Evolutionary conservation across 371 early-diverging fungal genomes (phyloP), one percentile per base, ranked within the genome.

Genomic region (Mucor piriformis): DNA sequence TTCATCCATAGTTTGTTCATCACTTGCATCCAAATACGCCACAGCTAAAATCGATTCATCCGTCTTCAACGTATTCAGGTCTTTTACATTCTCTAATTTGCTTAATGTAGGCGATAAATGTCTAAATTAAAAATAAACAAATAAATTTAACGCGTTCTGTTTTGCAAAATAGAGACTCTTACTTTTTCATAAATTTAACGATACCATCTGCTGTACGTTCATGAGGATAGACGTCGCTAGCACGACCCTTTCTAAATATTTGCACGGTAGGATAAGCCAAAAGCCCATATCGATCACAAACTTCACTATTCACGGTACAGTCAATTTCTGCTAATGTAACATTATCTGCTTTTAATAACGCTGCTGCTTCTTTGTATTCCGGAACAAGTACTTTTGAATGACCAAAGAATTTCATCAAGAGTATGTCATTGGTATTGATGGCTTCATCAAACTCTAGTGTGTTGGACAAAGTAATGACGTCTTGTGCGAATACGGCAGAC

Each of bases 371-470:
- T 63, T 92, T 93, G 72, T 90, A 95, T 59, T 91, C 89, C 38
- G 96, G 97, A 21, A 25, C 74, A 50, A 92, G 72, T 24, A 79
- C 77, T 73, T 94, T 87, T 79, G 95, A 88, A 47, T 91, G 95
- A 3, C 93, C 94, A 76, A 84, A 95, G 79, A 95, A 96, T 79
- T 96, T 92, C 38, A 97, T 88, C 49, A 97, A 83, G 43, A 90
- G 82, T 42, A 95, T 59, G 12, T 85, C 75, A 72, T 91, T 79
- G 6, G 74, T 65, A 18, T 83, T 56, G 51, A 92, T 79, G 58
- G 79, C 74, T 6, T 63, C 59, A 32, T 77, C 61, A 73, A 93
- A 96, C 66, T 71, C 88, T 60, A 68, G 70, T 47, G 27, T 33
- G 18, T 50, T 61, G 23, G 21, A 43, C 3, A 61, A 40, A 7